Conservation (phyloP, 805 yeast species). For the Kodamaea lidongshanica region DNA sequence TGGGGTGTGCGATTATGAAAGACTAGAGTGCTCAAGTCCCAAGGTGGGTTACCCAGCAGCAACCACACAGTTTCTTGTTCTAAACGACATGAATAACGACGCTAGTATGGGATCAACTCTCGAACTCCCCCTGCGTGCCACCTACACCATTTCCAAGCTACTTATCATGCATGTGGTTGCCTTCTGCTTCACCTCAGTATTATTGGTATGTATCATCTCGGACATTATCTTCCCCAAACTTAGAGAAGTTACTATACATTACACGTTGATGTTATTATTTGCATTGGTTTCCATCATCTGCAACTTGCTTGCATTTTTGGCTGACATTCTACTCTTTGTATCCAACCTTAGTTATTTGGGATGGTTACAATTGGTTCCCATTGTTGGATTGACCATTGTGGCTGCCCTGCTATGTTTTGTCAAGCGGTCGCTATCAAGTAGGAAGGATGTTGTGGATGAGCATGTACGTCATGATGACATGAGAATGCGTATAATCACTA, state of each 20-base stretch:
- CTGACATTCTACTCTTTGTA: slow-evolving; percentile 73
- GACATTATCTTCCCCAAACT: slow-evolving; percentile 3
- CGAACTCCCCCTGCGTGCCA: slow-evolving; percentile 35
- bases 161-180: slow-evolving; percentile 38
- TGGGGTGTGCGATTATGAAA: slow-evolving; percentile 31
- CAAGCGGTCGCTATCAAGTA: slow-evolving; percentile 57
- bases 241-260: slow-evolving; percentile 18
- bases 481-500: slow-evolving; percentile 19
- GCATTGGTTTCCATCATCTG: slow-evolving; percentile 65
- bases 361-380: slow-evolving; percentile 72
- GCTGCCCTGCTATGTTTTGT: slow-evolving; percentile 65
- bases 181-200: slow-evolving; percentile 24
- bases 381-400: slow-evolving; percentile 56
- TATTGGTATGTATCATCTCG: slow-evolving; percentile 12
- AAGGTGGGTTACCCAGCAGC: slow-evolving; percentile 32
- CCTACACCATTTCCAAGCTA: slow-evolving; percentile 35
- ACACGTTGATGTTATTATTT: slow-evolving; percentile 50
- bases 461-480: slow-evolving; percentile 29
- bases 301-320: slow-evolving; percentile 67
- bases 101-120: slow-evolving; percentile 17
- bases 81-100: slow-evolving; percentile 5
- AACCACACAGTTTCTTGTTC: slow-evolving; percentile 12
- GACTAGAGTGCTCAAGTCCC: slow-evolving; percentile 27
- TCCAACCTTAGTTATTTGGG: slow-evolving; percentile 77
- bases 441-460: slow-evolving; percentile 35